Evolutionary conservation across 1,284 basidiomycete species (phyloP).

Genomic region (Fomitopsis schrenkii): DNA sequence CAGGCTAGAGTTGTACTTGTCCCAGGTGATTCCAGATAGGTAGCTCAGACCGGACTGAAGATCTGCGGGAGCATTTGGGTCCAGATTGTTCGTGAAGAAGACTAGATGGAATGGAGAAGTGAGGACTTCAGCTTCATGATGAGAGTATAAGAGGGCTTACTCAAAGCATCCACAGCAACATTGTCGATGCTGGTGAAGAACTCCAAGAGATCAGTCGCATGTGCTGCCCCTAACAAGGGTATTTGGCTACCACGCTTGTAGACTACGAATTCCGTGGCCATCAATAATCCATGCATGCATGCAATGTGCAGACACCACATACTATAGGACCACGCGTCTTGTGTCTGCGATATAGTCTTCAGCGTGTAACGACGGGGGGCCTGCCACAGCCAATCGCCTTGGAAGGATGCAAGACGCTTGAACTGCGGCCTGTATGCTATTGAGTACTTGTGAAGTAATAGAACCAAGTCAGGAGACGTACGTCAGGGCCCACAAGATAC

Average conservation of each 20-base stretch:
- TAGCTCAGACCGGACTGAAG: not conserved
- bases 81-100: slow-evolving; percentile 4
- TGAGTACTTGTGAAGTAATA: not conserved
- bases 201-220: slow-evolving; percentile 3
- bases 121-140: slow-evolving; percentile 2
- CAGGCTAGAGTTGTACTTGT: slow-evolving; percentile 6
- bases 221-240: slow-evolving; percentile 3
- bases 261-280: not conserved
- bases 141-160: not conserved
- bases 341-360: slow-evolving; percentile 3
- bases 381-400: slow-evolving; percentile 7
- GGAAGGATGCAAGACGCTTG: slow-evolving; percentile 8
- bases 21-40: slow-evolving; percentile 6
- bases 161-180: slow-evolving; percentile 3
- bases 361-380: slow-evolving; percentile 6
- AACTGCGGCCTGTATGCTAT: not conserved
- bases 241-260: slow-evolving; percentile 3
- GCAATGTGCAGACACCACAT: not conserved
- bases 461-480: not conserved
- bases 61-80: slow-evolving; percentile 4
- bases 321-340: slow-evolving; percentile 7
- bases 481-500: slow-evolving; percentile 1
- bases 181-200: slow-evolving; percentile 4
- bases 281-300: not conserved
- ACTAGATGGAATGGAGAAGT: not conserved